phyloP scores from a whole-genome alignment of 2,329 filamentous ascomycete genomes.

The Pseudogymnoascus sp. region DNA sequence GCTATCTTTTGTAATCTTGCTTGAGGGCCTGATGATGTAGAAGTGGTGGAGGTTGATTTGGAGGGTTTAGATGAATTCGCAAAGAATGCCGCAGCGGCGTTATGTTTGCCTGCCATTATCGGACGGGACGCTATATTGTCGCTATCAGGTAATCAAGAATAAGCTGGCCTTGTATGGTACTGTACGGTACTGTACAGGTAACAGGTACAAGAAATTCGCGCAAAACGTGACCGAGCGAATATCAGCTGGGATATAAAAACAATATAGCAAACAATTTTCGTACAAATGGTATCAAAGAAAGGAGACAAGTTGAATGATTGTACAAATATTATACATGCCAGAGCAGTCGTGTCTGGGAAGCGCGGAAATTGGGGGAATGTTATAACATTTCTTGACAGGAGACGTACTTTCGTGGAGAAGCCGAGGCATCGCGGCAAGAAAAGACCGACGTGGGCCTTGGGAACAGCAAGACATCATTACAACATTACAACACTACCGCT shows the following conservation, averaged over 20 bases:
- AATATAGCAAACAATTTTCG: conserved; percentile 1
- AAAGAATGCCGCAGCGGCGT: not conserved
- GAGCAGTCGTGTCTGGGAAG: not conserved
- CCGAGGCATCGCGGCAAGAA: conserved; percentile 2
- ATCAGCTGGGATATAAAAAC: not conserved
- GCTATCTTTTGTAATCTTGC: conserved; percentile 54
- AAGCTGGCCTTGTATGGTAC: not conserved
- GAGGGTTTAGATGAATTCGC: conserved; percentile 10
- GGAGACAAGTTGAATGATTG: conserved; percentile 1
- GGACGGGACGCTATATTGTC: conserved; percentile 4
- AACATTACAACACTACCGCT: not conserved
- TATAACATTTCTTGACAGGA: conserved; percentile 5
- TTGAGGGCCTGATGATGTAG: conserved; percentile 34
- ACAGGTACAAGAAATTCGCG: conserved; percentile 1
- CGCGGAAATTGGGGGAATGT: not conserved
- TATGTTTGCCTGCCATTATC: conserved; percentile 4
- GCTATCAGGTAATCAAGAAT: conserved; percentile 7
- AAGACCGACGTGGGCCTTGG: not conserved
- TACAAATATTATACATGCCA: not conserved
- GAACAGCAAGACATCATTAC: not conserved
- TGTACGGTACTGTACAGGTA: too few relatives aligned
- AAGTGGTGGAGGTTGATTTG: conserved; percentile 7
- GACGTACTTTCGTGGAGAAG: conserved; percentile 3
- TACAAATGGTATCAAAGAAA: conserved; percentile 6
- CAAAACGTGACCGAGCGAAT: not conserved